phyloP scores from a whole-genome alignment of 2,329 filamentous ascomycete genomes.

The Chaetothyriales sp. region DNA sequence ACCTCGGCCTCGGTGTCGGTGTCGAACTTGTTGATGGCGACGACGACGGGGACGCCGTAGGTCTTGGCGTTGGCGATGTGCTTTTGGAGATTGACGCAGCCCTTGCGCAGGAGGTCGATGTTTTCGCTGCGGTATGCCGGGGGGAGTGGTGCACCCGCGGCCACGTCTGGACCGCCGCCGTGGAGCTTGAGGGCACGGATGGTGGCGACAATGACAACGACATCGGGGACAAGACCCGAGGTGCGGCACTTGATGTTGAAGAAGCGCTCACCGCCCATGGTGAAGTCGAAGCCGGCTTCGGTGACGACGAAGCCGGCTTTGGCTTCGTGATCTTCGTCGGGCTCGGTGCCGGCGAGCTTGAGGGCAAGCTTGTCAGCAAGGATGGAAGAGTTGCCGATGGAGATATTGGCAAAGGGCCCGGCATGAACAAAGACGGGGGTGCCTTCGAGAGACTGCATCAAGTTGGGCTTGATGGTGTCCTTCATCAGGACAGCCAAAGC shows the following conservation, averaged over 20 bases:
- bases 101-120: constrained; percentile 73
- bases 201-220: constrained; percentile 88
- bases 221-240: constrained; percentile 82
- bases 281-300: constrained; percentile 97
- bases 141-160: constrained; percentile 69
- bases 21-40: constrained; percentile 92
- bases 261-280: constrained; percentile 98
- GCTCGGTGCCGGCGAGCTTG: constrained; percentile 88
- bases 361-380: constrained; percentile 89
- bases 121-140: constrained; percentile 90
- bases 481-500: constrained; percentile 91
- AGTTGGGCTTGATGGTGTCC: constrained; percentile 95
- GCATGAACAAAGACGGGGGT: constrained; percentile 97
- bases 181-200: constrained; percentile 94
- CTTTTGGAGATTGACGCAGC: constrained; percentile 89
- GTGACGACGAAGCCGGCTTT: constrained; percentile 91
- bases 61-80: constrained; percentile 81
- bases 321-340: constrained; percentile 67
- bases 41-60: constrained; percentile 86
- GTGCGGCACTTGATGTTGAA: constrained; percentile 99
- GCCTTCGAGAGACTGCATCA: constrained; percentile 96
- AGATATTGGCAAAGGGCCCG: constrained; percentile 95
- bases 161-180: constrained; percentile 86
- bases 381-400: constrained; percentile 90
- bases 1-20: constrained; percentile 92